These are phyloP conservation scores for Gloeopeniophorella convolvens DNA, from an alignment of 768 basidiomycete species.

Conservation along the genomic window DNA sequence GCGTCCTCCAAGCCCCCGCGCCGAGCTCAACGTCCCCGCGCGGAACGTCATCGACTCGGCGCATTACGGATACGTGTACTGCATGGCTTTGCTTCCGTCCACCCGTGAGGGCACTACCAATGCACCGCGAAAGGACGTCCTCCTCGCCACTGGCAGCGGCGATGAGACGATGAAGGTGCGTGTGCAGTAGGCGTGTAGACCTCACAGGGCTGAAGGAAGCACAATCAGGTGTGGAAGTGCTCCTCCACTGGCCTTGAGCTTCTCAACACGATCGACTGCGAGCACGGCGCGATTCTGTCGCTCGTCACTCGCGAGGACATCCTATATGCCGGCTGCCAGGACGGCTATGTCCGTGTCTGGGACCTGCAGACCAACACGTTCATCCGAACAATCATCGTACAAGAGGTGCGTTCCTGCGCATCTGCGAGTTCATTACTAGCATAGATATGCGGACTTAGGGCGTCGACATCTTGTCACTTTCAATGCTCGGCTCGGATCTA, in stretches of 20 bases:
- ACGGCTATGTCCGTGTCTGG: constrained; percentile 85
- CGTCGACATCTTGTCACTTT: constrained; percentile 77
- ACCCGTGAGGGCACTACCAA: constrained; percentile 35
- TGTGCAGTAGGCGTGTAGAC: background rate
- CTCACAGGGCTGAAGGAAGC: background rate
- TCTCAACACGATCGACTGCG: constrained; percentile 63
- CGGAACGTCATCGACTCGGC: constrained; percentile 79
- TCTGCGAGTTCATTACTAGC: background rate
- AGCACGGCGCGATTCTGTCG: constrained; percentile 77
- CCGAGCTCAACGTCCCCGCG: constrained; percentile 50
- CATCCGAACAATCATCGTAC: constrained; percentile 80
- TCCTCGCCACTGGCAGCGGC: constrained; percentile 81
- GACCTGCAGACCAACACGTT: constrained; percentile 87
- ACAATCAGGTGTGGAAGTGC: constrained; percentile 78
- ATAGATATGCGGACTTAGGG: constrained; percentile 35
- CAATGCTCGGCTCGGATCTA: constrained; percentile 52
- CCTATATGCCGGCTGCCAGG: constrained; percentile 90
- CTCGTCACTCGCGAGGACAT: constrained; percentile 70
- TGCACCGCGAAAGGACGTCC: constrained; percentile 26
- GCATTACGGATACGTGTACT: constrained; percentile 93
- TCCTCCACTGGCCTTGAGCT: constrained; percentile 38
- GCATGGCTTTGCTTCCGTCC: constrained; percentile 50
- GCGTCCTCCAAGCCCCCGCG: constrained; percentile 26
- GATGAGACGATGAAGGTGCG: constrained; percentile 84
- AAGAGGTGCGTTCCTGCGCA: constrained; percentile 46